Evolutionary conservation across 2,329 filamentous ascomycete species (phyloP), one percentile per base, ranked within the genome.

Genomic region (Curvularia eragrostidis): DNA sequence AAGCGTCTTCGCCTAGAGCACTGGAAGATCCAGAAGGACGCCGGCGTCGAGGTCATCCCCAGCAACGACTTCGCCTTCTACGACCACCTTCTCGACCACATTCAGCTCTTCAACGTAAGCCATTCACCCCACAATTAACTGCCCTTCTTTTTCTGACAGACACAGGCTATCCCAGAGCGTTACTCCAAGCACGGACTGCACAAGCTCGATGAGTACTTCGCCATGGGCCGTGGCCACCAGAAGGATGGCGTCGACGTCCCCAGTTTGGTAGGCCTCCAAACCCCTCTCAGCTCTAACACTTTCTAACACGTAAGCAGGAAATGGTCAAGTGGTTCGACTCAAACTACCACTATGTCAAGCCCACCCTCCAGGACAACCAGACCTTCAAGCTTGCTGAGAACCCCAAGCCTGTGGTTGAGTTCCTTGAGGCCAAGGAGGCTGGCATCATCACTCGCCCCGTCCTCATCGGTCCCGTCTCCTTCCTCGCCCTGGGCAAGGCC

Each of bases 251-350:
- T 98, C 72, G 95, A 99, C 81, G 95, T 98, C 68, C 92, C 94
- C 72, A 87, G 86, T 76, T 84, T 97, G 82, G 84, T 86, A 80
- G 73, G 82, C 62, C 18, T 19, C 24, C 21, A 48, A 7, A 42
- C 42, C 54, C 30, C 30, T 41, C 30, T 18, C 5, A 12, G 30
- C 28, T 15, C 13, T 24, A 24, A 24, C 7, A 7, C 8, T 2
- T 3, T 47, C 70, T 77, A 69, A 80, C 62, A 48, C 30, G 44
- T 39, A 19, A 48, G 28, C 59, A 85, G 84, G 95, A 99, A 87
- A 99, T 99, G 95, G 95, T 99, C 75, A 99, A 99, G 87, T 99
- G 95, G 95, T 99, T 99, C 79, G 95, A 99, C 87, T 97, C 93
- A 68, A 99, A 99, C 90, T 99, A 99, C 89, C 95, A 98, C 87